These are phyloP conservation scores for Carex cristatella DNA, from an alignment of 176 grass and related monocot species.

Conservation along the genomic window DNA sequence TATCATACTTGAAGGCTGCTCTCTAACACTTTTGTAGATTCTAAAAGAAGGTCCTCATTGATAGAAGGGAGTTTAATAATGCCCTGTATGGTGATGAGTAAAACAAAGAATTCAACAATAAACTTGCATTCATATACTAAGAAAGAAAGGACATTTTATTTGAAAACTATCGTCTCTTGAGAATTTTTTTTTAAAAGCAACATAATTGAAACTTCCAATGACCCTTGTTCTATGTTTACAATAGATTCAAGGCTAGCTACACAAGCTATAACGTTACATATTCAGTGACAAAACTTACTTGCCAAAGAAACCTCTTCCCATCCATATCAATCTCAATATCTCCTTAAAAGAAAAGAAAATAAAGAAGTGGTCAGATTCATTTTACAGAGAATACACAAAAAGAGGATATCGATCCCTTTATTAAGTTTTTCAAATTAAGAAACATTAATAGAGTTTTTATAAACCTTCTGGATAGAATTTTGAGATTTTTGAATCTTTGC, in stretches of 20 bases:
- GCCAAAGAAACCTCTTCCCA: conserved; percentile 44
- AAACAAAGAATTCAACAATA: conserved; percentile 1
- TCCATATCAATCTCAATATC: conserved; percentile 48
- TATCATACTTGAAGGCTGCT: conserved; percentile 36
- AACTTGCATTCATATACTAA: neutral
- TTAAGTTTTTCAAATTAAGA: neutral
- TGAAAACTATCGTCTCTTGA: neutral
- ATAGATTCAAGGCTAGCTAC: neutral
- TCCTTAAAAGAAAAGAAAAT: neutral
- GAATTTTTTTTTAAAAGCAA: too few species aligned
- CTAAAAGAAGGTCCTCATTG: conserved; percentile 33
- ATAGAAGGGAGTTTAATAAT: conserved; percentile 48
- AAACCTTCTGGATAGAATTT: conserved; percentile 47
- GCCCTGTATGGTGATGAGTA: conserved; percentile 20
- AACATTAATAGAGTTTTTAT: neutral
- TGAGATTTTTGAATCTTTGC: conserved; percentile 29
- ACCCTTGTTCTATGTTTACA: neutral
- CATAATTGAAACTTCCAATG: neutral
- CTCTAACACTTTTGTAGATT: conserved; percentile 30
- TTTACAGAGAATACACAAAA: neutral
- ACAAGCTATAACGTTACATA: neutral
- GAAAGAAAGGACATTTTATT: neutral
- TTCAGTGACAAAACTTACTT: conserved; percentile 25
- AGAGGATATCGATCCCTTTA: neutral
- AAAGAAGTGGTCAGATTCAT: neutral